Conservation (phyloP, 2,329 filamentous ascomycete species). For the Grosmannia penicillata region DNA sequence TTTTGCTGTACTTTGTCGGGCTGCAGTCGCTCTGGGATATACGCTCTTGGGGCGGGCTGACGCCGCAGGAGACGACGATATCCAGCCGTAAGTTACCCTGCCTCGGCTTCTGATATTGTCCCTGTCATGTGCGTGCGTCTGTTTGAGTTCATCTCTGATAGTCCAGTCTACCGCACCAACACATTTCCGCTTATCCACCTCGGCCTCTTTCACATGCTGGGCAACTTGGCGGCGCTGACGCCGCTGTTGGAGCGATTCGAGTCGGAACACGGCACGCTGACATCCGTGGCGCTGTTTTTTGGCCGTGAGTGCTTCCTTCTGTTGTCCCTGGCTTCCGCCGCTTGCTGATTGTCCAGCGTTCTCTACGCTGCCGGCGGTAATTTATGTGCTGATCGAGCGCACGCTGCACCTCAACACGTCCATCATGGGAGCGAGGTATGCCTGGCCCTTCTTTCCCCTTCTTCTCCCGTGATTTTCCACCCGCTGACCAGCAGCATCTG, state of each 20-base stretch:
- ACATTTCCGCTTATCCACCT: conserved; percentile 81
- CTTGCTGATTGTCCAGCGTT: conserved; percentile 35
- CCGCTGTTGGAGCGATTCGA: conserved; percentile 93
- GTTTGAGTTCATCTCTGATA: not conserved
- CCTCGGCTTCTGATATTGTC: no score
- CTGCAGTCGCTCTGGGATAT: conserved; percentile 59
- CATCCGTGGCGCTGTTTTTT: conserved; percentile 74
- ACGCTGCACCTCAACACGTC: conserved; percentile 57
- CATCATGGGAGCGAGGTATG: conserved; percentile 71
- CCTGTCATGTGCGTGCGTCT: not conserved
- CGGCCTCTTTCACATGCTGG: conserved; percentile 62
- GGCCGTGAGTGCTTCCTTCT: conserved; percentile 55
- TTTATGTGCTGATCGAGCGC: conserved; percentile 69
- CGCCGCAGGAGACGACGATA: conserved; percentile 61
- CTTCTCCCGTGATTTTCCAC: not conserved
- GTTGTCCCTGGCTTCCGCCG: not conserved
- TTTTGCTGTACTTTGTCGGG: conserved; percentile 53
- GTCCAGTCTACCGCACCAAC: conserved; percentile 75
- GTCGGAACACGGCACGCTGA: conserved; percentile 78
- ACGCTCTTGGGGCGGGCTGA: conserved; percentile 61
- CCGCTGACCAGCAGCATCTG: conserved; percentile 52
- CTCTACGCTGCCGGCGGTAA: conserved; percentile 64
- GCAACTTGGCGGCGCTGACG: conserved; percentile 67
- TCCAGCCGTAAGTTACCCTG: conserved; percentile 57
- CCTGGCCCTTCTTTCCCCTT: conserved; percentile 4